phyloP scores from a whole-genome alignment of 768 basidiomycete genomes.

The Mycena venus region DNA sequence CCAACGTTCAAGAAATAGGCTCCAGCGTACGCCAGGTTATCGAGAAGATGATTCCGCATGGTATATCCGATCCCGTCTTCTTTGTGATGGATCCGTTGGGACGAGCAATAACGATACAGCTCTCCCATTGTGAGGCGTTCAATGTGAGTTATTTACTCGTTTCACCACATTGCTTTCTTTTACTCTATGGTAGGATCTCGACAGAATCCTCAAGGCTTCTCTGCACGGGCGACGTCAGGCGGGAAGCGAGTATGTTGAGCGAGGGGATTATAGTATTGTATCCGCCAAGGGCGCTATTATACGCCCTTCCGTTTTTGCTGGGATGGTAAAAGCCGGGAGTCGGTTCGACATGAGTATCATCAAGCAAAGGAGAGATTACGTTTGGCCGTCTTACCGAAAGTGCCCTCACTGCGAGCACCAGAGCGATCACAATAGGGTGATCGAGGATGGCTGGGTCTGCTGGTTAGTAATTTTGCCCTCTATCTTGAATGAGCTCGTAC shows the following conservation, averaged over 20 bases:
- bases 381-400: too few relatives aligned
- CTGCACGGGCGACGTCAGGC: slow-evolving; percentile 1
- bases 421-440: too few relatives aligned
- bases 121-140: not conserved
- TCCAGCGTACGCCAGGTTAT: not conserved
- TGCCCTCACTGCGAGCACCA: too few relatives aligned
- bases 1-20: not conserved
- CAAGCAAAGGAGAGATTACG: too few relatives aligned
- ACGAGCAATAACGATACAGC: not conserved
- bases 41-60: not conserved
- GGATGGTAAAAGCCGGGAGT: not conserved
- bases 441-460: too few relatives aligned
- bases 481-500: too few relatives aligned
- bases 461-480: too few relatives aligned
- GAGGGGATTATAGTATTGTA: slow-evolving; percentile 11
- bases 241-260: slow-evolving; percentile 8
- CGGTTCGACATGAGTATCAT: slow-evolving; percentile 12
- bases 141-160: not conserved
- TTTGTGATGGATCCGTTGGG: too few relatives aligned
- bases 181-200: not conserved
- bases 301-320: not conserved
- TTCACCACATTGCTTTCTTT: too few relatives aligned
- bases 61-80: not conserved
- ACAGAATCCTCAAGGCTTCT: slow-evolving; percentile 9
- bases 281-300: not conserved